These are phyloP conservation scores for Neurospora sp. DNA, from an alignment of 2,329 filamentous ascomycete genomes.

Conservation along the genomic window DNA sequence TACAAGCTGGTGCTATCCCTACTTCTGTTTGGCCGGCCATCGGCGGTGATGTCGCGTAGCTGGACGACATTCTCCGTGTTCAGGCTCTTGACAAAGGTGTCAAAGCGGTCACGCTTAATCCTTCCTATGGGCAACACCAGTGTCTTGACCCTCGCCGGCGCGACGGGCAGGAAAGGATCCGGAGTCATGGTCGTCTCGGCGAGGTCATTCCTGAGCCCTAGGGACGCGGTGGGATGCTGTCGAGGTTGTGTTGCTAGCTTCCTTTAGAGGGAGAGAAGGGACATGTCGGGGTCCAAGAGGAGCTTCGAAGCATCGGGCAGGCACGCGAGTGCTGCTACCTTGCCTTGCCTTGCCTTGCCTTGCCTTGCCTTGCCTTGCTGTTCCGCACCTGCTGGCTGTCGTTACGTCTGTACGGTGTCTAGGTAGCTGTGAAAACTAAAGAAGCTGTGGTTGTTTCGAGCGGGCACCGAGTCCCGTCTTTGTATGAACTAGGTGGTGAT, in stretches of 20 bases:
- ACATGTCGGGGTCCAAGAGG: constrained; percentile 14
- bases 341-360: not conserved
- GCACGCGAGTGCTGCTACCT: not conserved
- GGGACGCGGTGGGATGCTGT: not conserved
- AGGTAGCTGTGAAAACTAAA: not conserved
- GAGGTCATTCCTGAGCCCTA: constrained; percentile 14
- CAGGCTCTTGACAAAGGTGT: constrained; percentile 67
- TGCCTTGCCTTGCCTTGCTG: not conserved
- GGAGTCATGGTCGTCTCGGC: constrained; percentile 53
- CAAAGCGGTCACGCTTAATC: constrained; percentile 74
- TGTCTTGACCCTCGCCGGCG: constrained; percentile 82
- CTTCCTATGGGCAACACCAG: constrained; percentile 79
- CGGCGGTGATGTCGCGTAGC: constrained; percentile 76
- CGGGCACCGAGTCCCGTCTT: not conserved
- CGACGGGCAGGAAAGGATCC: constrained; percentile 83
- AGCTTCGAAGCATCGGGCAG: constrained; percentile 3
- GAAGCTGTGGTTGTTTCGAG: not conserved
- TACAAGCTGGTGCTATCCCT: constrained; percentile 24
- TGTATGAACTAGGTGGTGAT: not conserved
- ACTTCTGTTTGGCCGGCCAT: constrained; percentile 80
- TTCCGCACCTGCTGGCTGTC: not conserved
- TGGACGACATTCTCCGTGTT: constrained; percentile 72
- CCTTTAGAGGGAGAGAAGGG: constrained; percentile 4
- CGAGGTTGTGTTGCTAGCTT: not conserved
- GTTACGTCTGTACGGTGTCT: not conserved